Base-by-base conservation (phyloP, 2,329 filamentous ascomycete species). In the Colletotrichum liriopes region DNA sequence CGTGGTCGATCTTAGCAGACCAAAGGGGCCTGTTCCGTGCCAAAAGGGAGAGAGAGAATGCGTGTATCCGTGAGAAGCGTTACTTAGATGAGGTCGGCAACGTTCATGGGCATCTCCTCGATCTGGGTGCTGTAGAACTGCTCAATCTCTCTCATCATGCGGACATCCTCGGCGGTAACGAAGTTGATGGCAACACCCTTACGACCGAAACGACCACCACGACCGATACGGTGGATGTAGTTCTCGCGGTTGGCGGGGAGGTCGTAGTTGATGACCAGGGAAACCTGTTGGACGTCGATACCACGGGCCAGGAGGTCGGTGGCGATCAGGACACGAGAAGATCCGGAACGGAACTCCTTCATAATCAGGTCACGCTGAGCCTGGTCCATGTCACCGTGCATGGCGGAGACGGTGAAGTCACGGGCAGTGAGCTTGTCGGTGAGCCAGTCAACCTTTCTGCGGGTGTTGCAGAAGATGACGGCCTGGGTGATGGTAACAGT, bases 181-280 rank as follows among this genome's bases (percentile, higher is more conserved):
- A 99, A 99, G 94, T 99, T 99, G 91, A 99, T 99, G 82, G 96
- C 96, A 85, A 99, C 96, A 93, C 96, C 96, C 93, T 99, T 99
- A 86, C 96, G 95, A 86, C 96, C 96, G 89, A 99, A 99, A 90
- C 96, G 95, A 88, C 96, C 96, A 89, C 95, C 95, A 92, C 96
- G 96, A 91, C 96, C 96, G 82, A 99, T 99, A 84, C 96, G 94
- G 88, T 99, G 96, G 82, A 99, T 99, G 92, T 99, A 99, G 92
- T 98, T 99, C 90, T 99, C 96, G 82, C 96, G 95, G 91, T 98
- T 98, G 86, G 95, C 94, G 78, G 96, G 96, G 69, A 99, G 90
- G 84, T 99, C 96, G 88, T 99, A 99, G 93, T 99, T 99, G 91
- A 99, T 99, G 88, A 99, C 96, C 83, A 99, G 90, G 73, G 96